These are phyloP conservation scores for Coniochaeta ligniaria DNA, from an alignment of 2,329 filamentous ascomycete genomes.

Conservation along the genomic window DNA sequence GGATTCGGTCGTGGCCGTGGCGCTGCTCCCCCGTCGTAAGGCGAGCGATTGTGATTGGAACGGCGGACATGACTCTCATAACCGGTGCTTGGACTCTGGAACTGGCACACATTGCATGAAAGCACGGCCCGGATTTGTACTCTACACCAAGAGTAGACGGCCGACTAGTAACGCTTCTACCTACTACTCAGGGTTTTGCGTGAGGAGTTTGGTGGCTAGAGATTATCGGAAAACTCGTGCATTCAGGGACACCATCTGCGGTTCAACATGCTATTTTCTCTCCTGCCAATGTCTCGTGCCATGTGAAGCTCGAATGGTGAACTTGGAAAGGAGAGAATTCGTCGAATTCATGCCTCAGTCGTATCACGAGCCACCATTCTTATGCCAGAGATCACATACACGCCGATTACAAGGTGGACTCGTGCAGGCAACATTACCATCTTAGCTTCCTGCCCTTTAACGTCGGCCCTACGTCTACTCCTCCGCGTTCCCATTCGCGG, in stretches of 20 bases:
- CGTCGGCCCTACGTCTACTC: too few relatives aligned
- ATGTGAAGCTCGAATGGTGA: background rate
- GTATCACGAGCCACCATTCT: background rate
- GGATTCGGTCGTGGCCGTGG: conserved; percentile 85
- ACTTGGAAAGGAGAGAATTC: background rate
- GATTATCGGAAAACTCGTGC: conserved; percentile 23
- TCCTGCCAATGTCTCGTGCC: background rate
- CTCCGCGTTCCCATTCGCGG: too few relatives aligned
- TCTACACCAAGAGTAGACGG: conserved; percentile 26
- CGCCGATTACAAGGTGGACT: too few relatives aligned
- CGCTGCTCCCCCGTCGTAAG: conserved; percentile 60
- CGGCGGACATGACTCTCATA: conserved; percentile 19
- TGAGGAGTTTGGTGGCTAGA: conserved; percentile 24
- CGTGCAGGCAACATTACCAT: too few relatives aligned
- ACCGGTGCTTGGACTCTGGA: conserved; percentile 10
- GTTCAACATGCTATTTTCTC: conserved; percentile 5
- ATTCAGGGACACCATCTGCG: conserved; percentile 16
- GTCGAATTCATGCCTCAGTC: background rate
- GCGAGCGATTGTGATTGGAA: conserved; percentile 7
- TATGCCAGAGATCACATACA: too few relatives aligned
- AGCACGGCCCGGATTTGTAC: conserved; percentile 32
- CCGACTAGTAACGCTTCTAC: conserved; percentile 21
- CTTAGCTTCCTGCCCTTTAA: too few relatives aligned
- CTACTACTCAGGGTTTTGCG: conserved; percentile 20
- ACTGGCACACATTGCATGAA: conserved; percentile 7